Evolutionary conservation across 2,329 filamentous ascomycete species (phyloP).

Genomic region (Arthrobotrys musiformis): DNA sequence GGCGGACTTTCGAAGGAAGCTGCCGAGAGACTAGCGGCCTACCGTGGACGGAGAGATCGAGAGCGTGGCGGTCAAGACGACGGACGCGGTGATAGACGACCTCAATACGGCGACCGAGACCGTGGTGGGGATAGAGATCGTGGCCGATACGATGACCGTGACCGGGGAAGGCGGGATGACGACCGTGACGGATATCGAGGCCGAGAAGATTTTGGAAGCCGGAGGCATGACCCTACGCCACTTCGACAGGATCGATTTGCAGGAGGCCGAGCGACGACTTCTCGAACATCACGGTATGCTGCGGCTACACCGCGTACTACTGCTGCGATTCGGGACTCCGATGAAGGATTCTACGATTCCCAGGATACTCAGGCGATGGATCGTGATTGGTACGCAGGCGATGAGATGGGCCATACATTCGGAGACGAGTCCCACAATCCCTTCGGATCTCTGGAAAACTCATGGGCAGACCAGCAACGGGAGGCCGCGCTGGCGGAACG

Average conservation of each 20-base stretch:
- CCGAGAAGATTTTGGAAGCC: slow-evolving; percentile 51
- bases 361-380: slow-evolving; percentile 81
- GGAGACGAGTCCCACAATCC: slow-evolving; percentile 94
- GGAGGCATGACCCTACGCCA: slow-evolving; percentile 58
- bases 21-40: slow-evolving; percentile 57
- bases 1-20: slow-evolving; percentile 58
- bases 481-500: slow-evolving; percentile 81
- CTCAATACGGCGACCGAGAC: slow-evolving; percentile 44
- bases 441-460: slow-evolving; percentile 79
- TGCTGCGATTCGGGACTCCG: slow-evolving; percentile 57
- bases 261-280: slow-evolving; percentile 58
- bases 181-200: slow-evolving; percentile 53
- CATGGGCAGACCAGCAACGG: slow-evolving; percentile 78
- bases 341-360: slow-evolving; percentile 54
- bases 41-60: slow-evolving; percentile 57
- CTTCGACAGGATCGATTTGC: slow-evolving; percentile 58
- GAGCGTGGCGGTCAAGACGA: slow-evolving; percentile 33
- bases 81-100: slow-evolving; percentile 32
- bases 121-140: slow-evolving; percentile 53
- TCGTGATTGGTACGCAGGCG: slow-evolving; percentile 90
- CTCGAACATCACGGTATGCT: slow-evolving; percentile 56
- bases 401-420: slow-evolving; percentile 85
- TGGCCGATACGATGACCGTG: slow-evolving; percentile 45
- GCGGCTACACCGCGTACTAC: slow-evolving; percentile 59
- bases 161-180: slow-evolving; percentile 43